A percentile compares a stretch with the other conserved stretches of the same genome.
These are phyloP conservation scores for Teunomyces aglyptinius DNA, from an alignment of 805 yeast species.

Conservation along the genomic window DNA sequence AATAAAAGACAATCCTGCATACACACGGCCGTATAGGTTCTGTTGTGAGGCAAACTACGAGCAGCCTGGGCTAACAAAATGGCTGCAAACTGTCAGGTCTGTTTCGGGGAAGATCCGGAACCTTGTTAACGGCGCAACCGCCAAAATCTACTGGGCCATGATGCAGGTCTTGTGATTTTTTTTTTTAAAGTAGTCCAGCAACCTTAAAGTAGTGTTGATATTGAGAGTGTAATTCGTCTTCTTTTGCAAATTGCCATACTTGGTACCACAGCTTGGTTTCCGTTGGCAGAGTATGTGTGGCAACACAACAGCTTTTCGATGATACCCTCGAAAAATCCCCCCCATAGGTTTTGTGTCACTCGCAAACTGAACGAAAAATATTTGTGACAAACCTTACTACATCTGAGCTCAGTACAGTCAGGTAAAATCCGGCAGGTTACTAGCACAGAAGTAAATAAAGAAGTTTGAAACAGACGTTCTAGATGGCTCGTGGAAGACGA, in stretches of 20 bases:
- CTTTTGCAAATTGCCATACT: too few relatives aligned
- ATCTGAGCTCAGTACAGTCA: not conserved
- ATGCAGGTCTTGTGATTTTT: not conserved
- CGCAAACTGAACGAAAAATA: constrained; percentile 3
- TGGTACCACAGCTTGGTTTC: not conserved
- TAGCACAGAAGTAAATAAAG: not conserved
- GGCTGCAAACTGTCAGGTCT: constrained; percentile 6
- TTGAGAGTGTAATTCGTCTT: too few relatives aligned
- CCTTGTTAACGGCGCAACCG: not conserved
- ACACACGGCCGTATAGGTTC: too few relatives aligned
- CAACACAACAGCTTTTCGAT: not conserved
- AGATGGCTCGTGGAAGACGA: not conserved
- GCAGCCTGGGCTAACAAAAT: constrained; percentile 3
- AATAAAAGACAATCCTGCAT: not conserved
- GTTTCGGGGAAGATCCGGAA: constrained; percentile 4
- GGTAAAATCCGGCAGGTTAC: not conserved
- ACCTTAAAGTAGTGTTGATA: too few relatives aligned
- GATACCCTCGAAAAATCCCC: not conserved
- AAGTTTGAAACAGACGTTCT: not conserved
- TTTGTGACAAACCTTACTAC: not conserved
- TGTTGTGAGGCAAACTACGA: not conserved
- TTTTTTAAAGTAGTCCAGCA: not conserved
- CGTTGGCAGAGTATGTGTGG: not conserved
- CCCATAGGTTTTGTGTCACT: constrained; percentile 2
- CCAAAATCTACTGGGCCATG: too few relatives aligned